These are phyloP conservation scores for Lanmaoa rubissima DNA, from an alignment of 768 basidiomycete genomes.

Conservation along the genomic window DNA sequence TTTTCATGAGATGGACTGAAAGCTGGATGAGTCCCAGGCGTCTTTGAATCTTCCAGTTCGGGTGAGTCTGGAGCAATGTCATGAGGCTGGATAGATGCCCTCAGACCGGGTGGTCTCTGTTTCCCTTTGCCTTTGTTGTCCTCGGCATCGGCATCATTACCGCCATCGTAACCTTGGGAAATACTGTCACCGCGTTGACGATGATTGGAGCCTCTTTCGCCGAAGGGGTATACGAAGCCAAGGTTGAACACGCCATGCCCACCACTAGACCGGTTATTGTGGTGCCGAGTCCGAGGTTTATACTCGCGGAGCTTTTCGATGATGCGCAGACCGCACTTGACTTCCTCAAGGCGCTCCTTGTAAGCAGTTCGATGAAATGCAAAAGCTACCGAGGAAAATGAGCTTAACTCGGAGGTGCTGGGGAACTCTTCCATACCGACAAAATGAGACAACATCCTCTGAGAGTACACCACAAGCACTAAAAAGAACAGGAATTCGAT, in stretches of 20 bases:
- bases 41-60: conserved; percentile 8
- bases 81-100: not conserved
- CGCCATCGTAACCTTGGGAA: conserved; percentile 26
- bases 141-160: conserved; percentile 32
- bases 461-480: conserved; percentile 57
- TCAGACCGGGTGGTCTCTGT: conserved; percentile 10
- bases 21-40: conserved; percentile 7
- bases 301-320: conserved; percentile 69
- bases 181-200: conserved; percentile 29
- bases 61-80: conserved; percentile 7
- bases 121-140: conserved; percentile 33
- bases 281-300: conserved; percentile 45
- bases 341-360: conserved; percentile 63
- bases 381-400: conserved; percentile 44
- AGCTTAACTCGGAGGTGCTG: not conserved
- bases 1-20: conserved; percentile 6
- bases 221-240: conserved; percentile 33
- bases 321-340: conserved; percentile 50
- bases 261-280: conserved; percentile 32
- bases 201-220: conserved; percentile 43
- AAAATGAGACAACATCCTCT: conserved; percentile 68
- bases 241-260: conserved; percentile 43
- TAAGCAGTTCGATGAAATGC: conserved; percentile 78
- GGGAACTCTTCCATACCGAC: conserved; percentile 38
- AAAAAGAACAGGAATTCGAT: conserved; percentile 78